phyloP scores from a whole-genome alignment of 345 rosid species.

The Pugionium dolabratum region DNA sequence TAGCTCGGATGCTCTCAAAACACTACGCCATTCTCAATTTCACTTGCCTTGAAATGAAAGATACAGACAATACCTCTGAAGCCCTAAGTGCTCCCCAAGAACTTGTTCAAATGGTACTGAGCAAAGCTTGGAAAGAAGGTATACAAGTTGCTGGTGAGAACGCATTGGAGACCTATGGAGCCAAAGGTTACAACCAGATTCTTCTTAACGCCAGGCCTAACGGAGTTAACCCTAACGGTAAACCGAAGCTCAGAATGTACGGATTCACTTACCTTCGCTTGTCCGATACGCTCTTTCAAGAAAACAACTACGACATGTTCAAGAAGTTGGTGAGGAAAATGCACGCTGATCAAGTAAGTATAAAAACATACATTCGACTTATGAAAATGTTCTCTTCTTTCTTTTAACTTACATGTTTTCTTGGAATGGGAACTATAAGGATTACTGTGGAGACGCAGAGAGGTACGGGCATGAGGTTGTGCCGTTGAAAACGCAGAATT shows the following conservation, averaged over 20 bases:
- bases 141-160: slow-evolving; percentile 87
- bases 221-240: slow-evolving; percentile 57
- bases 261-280: slow-evolving; percentile 78
- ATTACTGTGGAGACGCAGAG: slow-evolving; percentile 46
- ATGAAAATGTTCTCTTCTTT: background rate
- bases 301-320: slow-evolving; percentile 57
- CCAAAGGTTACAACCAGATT: slow-evolving; percentile 68
- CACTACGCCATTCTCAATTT: slow-evolving; percentile 64
- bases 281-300: slow-evolving; percentile 50
- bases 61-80: slow-evolving; percentile 56
- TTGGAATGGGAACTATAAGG: slow-evolving; percentile 30
- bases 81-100: slow-evolving; percentile 73
- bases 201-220: slow-evolving; percentile 81
- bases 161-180: slow-evolving; percentile 70
- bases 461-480: slow-evolving; percentile 56
- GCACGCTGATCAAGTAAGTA: slow-evolving; percentile 81
- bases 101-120: slow-evolving; percentile 60
- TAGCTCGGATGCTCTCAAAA: slow-evolving; percentile 72
- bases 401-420: background rate
- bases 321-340: slow-evolving; percentile 73
- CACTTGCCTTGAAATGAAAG: slow-evolving; percentile 87
- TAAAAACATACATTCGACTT: background rate
- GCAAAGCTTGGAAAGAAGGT: slow-evolving; percentile 73
- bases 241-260: slow-evolving; percentile 57
- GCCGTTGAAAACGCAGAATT: slow-evolving; percentile 52